Evolutionary conservation across 352 stramenopile species (phyloP).

Genomic region (Thalassiosira hispida): DNA sequence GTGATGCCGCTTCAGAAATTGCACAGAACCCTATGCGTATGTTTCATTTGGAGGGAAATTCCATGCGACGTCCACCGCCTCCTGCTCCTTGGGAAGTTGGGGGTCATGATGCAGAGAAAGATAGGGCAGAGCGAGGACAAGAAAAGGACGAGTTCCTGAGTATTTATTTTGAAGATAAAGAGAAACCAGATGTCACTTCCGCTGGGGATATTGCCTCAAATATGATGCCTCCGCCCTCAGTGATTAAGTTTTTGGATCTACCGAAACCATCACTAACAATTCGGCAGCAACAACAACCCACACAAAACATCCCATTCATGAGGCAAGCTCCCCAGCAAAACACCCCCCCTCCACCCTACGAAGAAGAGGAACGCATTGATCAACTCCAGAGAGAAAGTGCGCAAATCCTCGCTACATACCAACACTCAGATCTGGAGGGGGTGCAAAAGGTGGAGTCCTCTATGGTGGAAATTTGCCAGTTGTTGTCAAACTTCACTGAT

Average conservation of each 20-base stretch:
- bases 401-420: constrained; percentile 53
- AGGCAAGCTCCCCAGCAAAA: constrained; percentile 9
- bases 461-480: constrained; percentile 80
- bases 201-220: constrained; percentile 8
- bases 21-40: constrained; percentile 41
- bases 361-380: constrained; percentile 39
- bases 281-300: constrained; percentile 28
- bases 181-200: background rate
- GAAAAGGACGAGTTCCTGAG: constrained; percentile 46
- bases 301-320: constrained; percentile 19
- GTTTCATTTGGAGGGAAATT: constrained; percentile 15
- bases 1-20: constrained; percentile 32
- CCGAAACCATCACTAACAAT: constrained; percentile 18
- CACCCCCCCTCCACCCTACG: background rate
- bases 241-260: constrained; percentile 33
- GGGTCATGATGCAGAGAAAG: constrained; percentile 35
- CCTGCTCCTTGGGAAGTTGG: constrained; percentile 54
- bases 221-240: constrained; percentile 29
- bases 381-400: constrained; percentile 67
- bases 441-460: constrained; percentile 76
- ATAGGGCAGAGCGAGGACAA: constrained; percentile 31
- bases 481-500: constrained; percentile 78
- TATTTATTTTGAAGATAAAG: constrained; percentile 49
- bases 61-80: constrained; percentile 11
- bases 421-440: constrained; percentile 73